Conservation (phyloP, 2,329 filamentous ascomycete genomes). For the Trichophyton simii region DNA sequence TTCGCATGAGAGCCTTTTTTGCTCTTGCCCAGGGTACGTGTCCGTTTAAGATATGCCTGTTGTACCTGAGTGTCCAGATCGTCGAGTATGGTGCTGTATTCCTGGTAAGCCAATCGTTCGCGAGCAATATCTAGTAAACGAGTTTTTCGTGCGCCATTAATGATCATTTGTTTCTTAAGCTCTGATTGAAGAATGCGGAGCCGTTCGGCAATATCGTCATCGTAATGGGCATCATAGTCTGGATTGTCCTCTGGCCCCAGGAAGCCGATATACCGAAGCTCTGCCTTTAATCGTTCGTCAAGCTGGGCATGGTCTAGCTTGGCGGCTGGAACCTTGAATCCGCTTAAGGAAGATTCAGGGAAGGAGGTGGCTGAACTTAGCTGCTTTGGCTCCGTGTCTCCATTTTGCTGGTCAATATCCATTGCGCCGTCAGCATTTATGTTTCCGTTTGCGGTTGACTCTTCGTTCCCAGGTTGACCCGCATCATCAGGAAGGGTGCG, state of each 20-base stretch:
- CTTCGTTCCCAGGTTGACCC: slow-evolving; percentile 43
- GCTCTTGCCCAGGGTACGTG: slow-evolving; percentile 82
- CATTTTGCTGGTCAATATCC: slow-evolving; percentile 38
- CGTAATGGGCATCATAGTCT: slow-evolving; percentile 79
- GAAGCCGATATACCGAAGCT: slow-evolving; percentile 82
- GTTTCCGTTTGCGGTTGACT: slow-evolving; percentile 22
- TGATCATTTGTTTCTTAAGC: slow-evolving; percentile 67
- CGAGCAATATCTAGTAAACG: slow-evolving; percentile 76
- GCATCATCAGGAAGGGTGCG: slow-evolving; percentile 42
- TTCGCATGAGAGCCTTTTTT: slow-evolving; percentile 67
- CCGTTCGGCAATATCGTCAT: slow-evolving; percentile 87
- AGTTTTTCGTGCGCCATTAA: slow-evolving; percentile 83
- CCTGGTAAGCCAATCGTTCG: slow-evolving; percentile 89
- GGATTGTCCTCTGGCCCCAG: slow-evolving; percentile 56
- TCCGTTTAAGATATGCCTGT: slow-evolving; percentile 88
- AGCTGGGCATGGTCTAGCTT: slow-evolving; percentile 76
- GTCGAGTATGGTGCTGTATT: slow-evolving; percentile 92
- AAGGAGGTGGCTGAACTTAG: slow-evolving; percentile 64
- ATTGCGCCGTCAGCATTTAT: slow-evolving; percentile 36
- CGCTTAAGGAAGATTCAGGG: slow-evolving; percentile 60
- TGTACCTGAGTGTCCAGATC: slow-evolving; percentile 93
- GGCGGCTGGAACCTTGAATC: slow-evolving; percentile 66
- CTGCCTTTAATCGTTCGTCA: slow-evolving; percentile 82
- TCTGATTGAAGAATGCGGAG: slow-evolving; percentile 73
- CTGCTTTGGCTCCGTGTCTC: slow-evolving; percentile 32